Evolutionary conservation across 768 basidiomycete species (phyloP).

Genomic region (Holtermanniella nyarrowii): DNA sequence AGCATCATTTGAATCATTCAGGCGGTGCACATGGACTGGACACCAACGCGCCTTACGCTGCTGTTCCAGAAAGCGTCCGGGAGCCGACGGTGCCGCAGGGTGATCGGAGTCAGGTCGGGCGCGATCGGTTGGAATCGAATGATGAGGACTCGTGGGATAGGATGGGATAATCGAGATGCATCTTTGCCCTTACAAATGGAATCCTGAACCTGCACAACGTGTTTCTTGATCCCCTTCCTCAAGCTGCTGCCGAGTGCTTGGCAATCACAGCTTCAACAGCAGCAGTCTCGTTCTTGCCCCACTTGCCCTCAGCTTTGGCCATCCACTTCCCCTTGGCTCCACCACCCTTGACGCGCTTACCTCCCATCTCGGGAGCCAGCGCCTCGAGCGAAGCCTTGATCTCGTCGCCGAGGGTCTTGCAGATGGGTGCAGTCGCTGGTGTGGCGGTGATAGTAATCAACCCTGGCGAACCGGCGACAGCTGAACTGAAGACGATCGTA

Average conservation of each 20-base stretch:
- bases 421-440: neutral
- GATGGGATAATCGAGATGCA: slow-evolving; percentile 14
- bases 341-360: slow-evolving; percentile 33
- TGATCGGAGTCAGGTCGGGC: slow-evolving; percentile 23
- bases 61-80: slow-evolving; percentile 7
- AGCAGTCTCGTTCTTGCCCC: slow-evolving; percentile 20
- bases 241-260: neutral
- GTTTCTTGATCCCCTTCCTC: slow-evolving; percentile 6
- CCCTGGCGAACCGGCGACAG: slow-evolving; percentile 2
- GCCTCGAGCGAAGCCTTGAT: slow-evolving; percentile 22
- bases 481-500: slow-evolving; percentile 15
- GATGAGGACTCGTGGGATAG: slow-evolving; percentile 40
- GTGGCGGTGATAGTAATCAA: neutral
- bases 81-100: slow-evolving; percentile 9
- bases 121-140: slow-evolving; percentile 23
- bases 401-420: slow-evolving; percentile 22
- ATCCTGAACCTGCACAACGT: slow-evolving; percentile 12
- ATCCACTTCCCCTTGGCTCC: slow-evolving; percentile 38
- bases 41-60: slow-evolving; percentile 14
- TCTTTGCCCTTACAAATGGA: slow-evolving; percentile 6
- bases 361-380: slow-evolving; percentile 8
- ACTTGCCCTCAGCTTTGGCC: slow-evolving; percentile 35
- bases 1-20: slow-evolving; percentile 17
- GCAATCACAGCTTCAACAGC: slow-evolving; percentile 8
- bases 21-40: neutral